phyloP scores from a whole-genome alignment of 805 yeast genomes.

The Hanseniaspora jakobsenii region DNA sequence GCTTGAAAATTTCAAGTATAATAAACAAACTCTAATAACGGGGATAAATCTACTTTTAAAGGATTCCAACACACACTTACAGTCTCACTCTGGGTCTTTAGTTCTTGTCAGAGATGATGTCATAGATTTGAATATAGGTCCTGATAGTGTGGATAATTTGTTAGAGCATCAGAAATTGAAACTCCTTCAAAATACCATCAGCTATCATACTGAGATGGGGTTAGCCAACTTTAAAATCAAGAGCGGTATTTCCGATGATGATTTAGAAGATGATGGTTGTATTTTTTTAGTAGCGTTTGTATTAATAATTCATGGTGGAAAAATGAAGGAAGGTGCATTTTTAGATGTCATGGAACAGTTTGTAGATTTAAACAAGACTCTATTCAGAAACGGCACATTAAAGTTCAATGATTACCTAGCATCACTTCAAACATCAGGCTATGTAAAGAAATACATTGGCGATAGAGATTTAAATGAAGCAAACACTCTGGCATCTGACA shows the following conservation, averaged over 20 bases:
- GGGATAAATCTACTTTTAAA: not conserved
- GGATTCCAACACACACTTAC: not conserved
- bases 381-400: constrained; percentile 1
- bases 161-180: not conserved
- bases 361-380: constrained; percentile 3
- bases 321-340: not conserved
- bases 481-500: not conserved
- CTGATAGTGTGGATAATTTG: not conserved
- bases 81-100: not conserved
- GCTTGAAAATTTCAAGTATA: not conserved
- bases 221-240: constrained; percentile 12
- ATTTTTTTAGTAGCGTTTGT: not conserved
- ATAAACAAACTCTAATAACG: not conserved
- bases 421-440: constrained; percentile 1
- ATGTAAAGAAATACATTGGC: constrained; percentile 6
- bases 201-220: not conserved
- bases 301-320: constrained; percentile 6
- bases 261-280: constrained; percentile 7
- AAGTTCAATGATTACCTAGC: not conserved
- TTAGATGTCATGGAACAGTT: not conserved
- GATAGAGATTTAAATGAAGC: constrained; percentile 3
- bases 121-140: not conserved
- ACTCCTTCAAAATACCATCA: not conserved
- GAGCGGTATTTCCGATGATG: constrained; percentile 3
- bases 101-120: not conserved